Base-by-base conservation (phyloP, 768 basidiomycete genomes). In the Mycena haematopus region DNA sequence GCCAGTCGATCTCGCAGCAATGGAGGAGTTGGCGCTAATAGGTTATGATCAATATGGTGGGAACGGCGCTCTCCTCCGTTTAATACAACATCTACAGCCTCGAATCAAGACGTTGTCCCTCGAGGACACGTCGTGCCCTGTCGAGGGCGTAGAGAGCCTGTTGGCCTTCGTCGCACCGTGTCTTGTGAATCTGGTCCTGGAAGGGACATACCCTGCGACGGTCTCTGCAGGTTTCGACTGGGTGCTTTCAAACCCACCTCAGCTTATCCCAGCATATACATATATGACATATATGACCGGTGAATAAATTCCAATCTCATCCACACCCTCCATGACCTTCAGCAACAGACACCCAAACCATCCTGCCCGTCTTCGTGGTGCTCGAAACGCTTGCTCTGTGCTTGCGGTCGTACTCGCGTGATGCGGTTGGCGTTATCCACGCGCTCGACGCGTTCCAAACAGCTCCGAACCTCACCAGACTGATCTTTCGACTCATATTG, bases 321-420 rank as follows among this genome's bases (percentile, higher is more conserved):
- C n/a, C n/a, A n/a, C n/a, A n/a, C n/a, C n/a, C n/a, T n/a, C n/a
- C n/a, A n/a, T n/a, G n/a, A n/a, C n/a, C n/a, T n/a, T n/a, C n/a
- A n/a, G n/a, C n/a, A n/a, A n/a, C n/a, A n/a, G n/a, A n/a, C n/a
- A n/a, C n/a, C n/a, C n/a, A n/a, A n/a, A n/a, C n/a, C n/a, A n/a
- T n/a, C 22, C n/a, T 61, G 21, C 53, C 60, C 13, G n/a, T 15
- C 9, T 50, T 61, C 11, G 10, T 7, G 25, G 35, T 25, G 2
- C 53, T 50, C 36, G 25, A 55, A 3, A 50, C 53, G 10, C 60
- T 61, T 27, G 55, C 51, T 0, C 27, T 61, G 11, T 49, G 52
- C 35, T 36, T 50, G 27, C 6, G 21, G 10, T 25, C 35, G 5
- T 27, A 50, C 9, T n/a, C 14, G 7, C 6, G 35, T 5, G 3